Evolutionary conservation across 371 early-diverging fungal species (phyloP).

Genomic region (Mucor racemosus): DNA sequence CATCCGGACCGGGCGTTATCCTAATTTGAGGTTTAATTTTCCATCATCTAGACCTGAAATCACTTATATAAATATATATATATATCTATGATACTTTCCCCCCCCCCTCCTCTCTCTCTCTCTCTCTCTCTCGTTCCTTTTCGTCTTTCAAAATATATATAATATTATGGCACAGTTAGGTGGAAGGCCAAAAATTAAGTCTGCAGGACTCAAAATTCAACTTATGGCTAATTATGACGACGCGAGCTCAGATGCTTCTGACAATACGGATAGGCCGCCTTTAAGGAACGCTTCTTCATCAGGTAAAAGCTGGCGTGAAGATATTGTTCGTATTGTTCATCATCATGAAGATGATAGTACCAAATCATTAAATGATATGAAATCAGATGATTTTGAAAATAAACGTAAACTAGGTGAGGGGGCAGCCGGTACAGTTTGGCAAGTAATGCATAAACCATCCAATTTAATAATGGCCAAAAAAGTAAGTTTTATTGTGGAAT

Average conservation of each 20-base stretch:
- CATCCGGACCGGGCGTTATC: not conserved
- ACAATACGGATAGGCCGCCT: conserved; percentile 5
- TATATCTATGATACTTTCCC: not conserved
- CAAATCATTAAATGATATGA: conserved; percentile 32
- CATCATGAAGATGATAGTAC: conserved; percentile 28
- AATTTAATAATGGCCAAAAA: conserved; percentile 91
- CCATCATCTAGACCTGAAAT: not conserved
- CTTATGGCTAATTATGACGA: conserved; percentile 33
- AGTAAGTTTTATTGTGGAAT: conserved; percentile 41
- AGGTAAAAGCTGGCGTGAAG: conserved; percentile 37
- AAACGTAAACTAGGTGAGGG: conserved; percentile 88
- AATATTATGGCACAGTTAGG: conserved; percentile 25
- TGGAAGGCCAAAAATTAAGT: conserved; percentile 36
- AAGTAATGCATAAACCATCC: conserved; percentile 80
- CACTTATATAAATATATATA: too few species aligned
- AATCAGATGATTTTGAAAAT: conserved; percentile 64
- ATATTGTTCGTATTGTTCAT: conserved; percentile 41
- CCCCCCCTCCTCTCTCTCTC: not conserved
- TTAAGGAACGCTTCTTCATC: conserved; percentile 12
- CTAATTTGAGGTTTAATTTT: not conserved
- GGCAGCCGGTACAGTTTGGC: conserved; percentile 90
- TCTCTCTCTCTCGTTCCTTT: conserved; percentile 7
- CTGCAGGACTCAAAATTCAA: conserved; percentile 38
- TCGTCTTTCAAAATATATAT: conserved; percentile 4
- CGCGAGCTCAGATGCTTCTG: conserved; percentile 11